A percentile compares a stretch with the other conserved stretches of the same genome.
Conservation (phyloP, 192 early-diverging fungal genomes). For the Umbelopsis sp. region DNA sequence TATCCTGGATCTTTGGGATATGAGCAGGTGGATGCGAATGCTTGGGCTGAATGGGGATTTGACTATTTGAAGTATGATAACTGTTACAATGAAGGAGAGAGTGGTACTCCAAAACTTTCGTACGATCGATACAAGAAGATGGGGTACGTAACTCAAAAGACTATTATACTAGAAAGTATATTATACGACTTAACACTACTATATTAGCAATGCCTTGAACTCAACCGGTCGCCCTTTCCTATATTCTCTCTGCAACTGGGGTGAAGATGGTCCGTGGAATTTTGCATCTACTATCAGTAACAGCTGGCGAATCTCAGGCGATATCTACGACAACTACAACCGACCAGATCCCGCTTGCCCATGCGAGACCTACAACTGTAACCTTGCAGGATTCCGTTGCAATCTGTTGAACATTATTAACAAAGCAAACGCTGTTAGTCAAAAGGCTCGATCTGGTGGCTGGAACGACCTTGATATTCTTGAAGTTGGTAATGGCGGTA, state of each 20-base stretch:
- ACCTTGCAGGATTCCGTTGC: slow-evolving; percentile 28
- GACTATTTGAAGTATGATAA: slow-evolving; percentile 70
- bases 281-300: slow-evolving; percentile 43
- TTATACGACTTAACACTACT: not conserved
- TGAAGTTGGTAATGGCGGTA: slow-evolving; percentile 58
- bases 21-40: slow-evolving; percentile 50
- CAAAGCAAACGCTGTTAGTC: slow-evolving; percentile 18
- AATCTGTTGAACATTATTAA: slow-evolving; percentile 41
- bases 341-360: slow-evolving; percentile 26
- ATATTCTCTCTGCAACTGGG: slow-evolving; percentile 58
- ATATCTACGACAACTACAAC: slow-evolving; percentile 34
- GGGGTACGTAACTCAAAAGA: not conserved
- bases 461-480: slow-evolving; percentile 62
- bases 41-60: slow-evolving; percentile 57
- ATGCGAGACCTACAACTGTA: slow-evolving; percentile 32
- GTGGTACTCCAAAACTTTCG: slow-evolving; percentile 40
- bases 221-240: slow-evolving; percentile 46
- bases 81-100: slow-evolving; percentile 49
- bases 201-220: slow-evolving; percentile 46
- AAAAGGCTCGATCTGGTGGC: slow-evolving; percentile 42
- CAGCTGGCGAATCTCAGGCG: slow-evolving; percentile 39
- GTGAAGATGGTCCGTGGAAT: slow-evolving; percentile 47
- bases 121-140: slow-evolving; percentile 38
- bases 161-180: not conserved
- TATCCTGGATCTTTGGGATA: slow-evolving; percentile 50